Evolutionary conservation across 345 rosid species (phyloP).

Genomic region (Microcos paniculata): DNA sequence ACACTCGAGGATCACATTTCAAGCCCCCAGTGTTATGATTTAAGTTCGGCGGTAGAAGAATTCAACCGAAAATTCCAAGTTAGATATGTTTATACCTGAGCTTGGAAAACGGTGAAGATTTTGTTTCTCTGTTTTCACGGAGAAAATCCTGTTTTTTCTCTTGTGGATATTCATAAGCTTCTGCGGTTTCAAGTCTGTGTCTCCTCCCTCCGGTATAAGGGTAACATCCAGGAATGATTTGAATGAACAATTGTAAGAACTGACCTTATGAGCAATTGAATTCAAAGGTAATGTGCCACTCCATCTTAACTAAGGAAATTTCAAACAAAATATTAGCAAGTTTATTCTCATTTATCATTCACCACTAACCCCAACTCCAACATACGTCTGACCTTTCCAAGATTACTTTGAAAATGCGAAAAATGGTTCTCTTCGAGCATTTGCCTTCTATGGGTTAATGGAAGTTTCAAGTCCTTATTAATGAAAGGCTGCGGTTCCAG

Average conservation of each 20-base stretch:
- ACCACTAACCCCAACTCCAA: no score
- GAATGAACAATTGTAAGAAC: not conserved
- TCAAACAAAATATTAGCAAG: not conserved
- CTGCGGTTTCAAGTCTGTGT: not conserved
- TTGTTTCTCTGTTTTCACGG: not conserved
- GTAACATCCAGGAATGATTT: not conserved
- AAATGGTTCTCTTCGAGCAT: no score
- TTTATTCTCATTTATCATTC: no score
- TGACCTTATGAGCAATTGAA: not conserved
- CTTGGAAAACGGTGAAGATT: not conserved
- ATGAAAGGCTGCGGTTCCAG: not conserved
- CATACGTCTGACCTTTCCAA: no score
- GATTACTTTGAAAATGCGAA: no score
- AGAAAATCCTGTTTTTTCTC: not conserved
- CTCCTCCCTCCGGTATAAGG: not conserved
- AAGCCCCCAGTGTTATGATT: not conserved
- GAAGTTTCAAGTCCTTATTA: no score
- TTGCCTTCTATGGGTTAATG: no score
- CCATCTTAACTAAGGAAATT: not conserved
- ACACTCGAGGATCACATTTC: conserved; percentile 18
- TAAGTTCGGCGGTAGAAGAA: not conserved
- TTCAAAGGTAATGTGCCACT: not conserved
- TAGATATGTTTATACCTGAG: not conserved
- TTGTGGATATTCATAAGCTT: not conserved
- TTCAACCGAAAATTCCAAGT: not conserved